Base-by-base conservation (phyloP, 2,329 filamentous ascomycete species). In the Hawksworthiomyces lignivorus region DNA sequence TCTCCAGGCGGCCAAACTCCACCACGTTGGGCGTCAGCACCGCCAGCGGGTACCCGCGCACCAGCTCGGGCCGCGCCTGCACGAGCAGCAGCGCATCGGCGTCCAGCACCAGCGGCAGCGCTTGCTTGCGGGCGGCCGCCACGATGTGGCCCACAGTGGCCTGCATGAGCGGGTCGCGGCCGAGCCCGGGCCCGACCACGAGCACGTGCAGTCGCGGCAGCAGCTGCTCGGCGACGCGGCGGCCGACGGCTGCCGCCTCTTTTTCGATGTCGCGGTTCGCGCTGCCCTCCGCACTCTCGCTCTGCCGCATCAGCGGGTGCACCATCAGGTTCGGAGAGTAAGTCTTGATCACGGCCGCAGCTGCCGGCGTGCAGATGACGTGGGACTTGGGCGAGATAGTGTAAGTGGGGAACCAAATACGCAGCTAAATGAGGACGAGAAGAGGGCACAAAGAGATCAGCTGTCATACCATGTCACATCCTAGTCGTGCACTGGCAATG, bases 261-360 rank as follows among this genome's bases (percentile, higher is more conserved):
- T 68, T 68, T 43, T 82, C 75, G 18, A 64, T 56, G 28, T 56
- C 55, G 21, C 42, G 28, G 12, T 18, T 15, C 14, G 4, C 21
- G 34, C 22, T 28, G 21, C 36, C 30, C 24, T 34, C 36, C 17
- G 4, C 20, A n/a, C 5, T 14, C 17, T 21, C 20, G 22, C 10
- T 77, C 62, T 92, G 87, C 22, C 87, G 84, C 79, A 98, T 90
- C 52, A 96, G 77, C 1, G 92, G 92, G 62, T 97, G 92, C 10
- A 98, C 92, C 90, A 98, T 98, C 21, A 98, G 73, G 61, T 97
- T 96, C 3, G 92, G 92, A 17, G 89, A 96, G 68, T 97, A 98
- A 4, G 87, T 87, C 69, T 98, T 98, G 66, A 98, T 95, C 28
- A 96, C 89, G 56, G 78, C 73, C 35, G 75, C 87, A 3, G 92